A percentile compares a stretch with the other conserved stretches of the same genome.
phyloP scores from a whole-genome alignment of 768 basidiomycete genomes.

The Lyophyllum decastes region DNA sequence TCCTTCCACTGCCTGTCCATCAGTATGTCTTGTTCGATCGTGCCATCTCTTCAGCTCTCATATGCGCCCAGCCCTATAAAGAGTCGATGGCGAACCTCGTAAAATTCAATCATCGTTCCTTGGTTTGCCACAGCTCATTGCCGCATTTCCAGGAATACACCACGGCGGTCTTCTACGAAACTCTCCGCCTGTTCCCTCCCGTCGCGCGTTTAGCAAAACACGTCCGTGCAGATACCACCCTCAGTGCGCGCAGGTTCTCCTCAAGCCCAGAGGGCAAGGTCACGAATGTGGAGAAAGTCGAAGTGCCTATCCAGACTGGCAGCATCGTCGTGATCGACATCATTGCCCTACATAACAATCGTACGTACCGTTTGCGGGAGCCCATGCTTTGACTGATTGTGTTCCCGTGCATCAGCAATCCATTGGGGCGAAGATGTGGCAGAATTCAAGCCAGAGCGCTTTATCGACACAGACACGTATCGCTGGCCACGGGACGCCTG shows the following conservation, averaged over 20 bases:
- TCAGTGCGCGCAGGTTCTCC: slow-evolving; percentile 36
- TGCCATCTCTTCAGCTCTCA: background rate
- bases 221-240: slow-evolving; percentile 32
- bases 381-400: background rate
- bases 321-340: slow-evolving; percentile 42
- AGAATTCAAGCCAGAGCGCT: slow-evolving; percentile 50
- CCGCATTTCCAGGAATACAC: slow-evolving; percentile 38
- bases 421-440: slow-evolving; percentile 49
- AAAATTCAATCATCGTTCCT: background rate
- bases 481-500: slow-evolving; percentile 55
- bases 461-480: slow-evolving; percentile 50
- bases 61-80: slow-evolving; percentile 35
- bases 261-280: slow-evolving; percentile 23
- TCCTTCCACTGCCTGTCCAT: slow-evolving; percentile 22
- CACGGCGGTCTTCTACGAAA: slow-evolving; percentile 44
- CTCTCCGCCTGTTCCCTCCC: slow-evolving; percentile 42
- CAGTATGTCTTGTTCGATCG: slow-evolving; percentile 24
- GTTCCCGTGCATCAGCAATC: slow-evolving; percentile 31
- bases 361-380: slow-evolving; percentile 27
- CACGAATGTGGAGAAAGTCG: slow-evolving; percentile 27
- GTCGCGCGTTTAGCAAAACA: slow-evolving; percentile 36
- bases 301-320: slow-evolving; percentile 38
- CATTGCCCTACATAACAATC: slow-evolving; percentile 44
- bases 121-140: background rate
- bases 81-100: slow-evolving; percentile 39